Evolutionary conservation across 2,329 filamentous ascomycete genomes (phyloP).

Genomic region (Claviceps pazoutovae): DNA sequence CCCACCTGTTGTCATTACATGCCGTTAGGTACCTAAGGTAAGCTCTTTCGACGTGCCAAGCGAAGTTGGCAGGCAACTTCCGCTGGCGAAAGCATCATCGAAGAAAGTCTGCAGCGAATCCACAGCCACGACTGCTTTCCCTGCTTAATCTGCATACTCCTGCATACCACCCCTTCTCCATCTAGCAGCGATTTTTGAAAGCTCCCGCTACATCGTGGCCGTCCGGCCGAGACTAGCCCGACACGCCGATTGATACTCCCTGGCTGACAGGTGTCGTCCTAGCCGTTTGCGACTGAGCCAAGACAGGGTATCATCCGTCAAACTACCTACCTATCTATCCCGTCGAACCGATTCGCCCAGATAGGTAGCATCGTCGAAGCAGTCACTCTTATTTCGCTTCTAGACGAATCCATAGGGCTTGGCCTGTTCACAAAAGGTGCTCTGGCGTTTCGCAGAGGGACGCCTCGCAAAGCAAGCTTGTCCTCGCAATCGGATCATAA

Average conservation of each 20-base stretch:
- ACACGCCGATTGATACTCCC: not conserved
- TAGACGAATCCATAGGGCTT: not conserved
- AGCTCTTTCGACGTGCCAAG: not conserved
- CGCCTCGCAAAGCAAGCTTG: not conserved
- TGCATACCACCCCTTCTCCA: not conserved
- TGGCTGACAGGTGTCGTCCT: not conserved
- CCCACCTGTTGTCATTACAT: not conserved
- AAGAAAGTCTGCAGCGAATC: not conserved
- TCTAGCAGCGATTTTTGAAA: not conserved
- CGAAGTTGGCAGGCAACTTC: not conserved
- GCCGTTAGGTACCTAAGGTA: not conserved
- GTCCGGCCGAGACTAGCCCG: conserved; percentile 2
- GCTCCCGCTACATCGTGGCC: conserved; percentile 1
- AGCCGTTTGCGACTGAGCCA: not conserved
- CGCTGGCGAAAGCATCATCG: not conserved
- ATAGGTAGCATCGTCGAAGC: not conserved
- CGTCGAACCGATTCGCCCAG: not conserved
- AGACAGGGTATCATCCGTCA: not conserved
- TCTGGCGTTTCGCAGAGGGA: not conserved
- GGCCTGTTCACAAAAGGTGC: not conserved
- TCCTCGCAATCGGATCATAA: not conserved
- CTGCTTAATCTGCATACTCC: not conserved
- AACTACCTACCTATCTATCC: not conserved
- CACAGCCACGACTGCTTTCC: not conserved
- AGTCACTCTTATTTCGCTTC: not conserved